Percentiles rank a stretch among this genome's conserved stretches.
Conservation (phyloP, 2,329 filamentous ascomycete genomes). For the Botrytis porri region DNA sequence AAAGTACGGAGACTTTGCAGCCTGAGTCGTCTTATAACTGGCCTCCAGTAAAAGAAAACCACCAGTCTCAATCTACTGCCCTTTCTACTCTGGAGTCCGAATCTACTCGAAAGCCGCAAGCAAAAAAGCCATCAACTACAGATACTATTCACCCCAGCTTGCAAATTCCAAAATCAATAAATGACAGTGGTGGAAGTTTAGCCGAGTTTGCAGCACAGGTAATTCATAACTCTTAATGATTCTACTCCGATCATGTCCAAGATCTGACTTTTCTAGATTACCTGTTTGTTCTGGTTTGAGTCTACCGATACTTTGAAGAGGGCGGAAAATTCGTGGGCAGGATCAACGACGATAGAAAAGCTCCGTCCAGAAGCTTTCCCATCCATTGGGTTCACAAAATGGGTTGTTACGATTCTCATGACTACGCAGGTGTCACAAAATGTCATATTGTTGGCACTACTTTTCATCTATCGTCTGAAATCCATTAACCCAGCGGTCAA, state of each 20-base stretch:
- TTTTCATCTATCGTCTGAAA: slow-evolving; percentile 93
- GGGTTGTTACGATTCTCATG: slow-evolving; percentile 85
- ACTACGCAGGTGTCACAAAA: slow-evolving; percentile 97
- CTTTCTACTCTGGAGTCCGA: background rate
- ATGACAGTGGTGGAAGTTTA: slow-evolving; percentile 69
- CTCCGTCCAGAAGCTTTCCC: slow-evolving; percentile 73
- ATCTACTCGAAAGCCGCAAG: slow-evolving; percentile 20
- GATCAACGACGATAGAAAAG: slow-evolving; percentile 45
- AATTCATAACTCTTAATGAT: slow-evolving; percentile 33
- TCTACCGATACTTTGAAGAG: slow-evolving; percentile 73
- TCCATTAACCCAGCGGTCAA: slow-evolving; percentile 84
- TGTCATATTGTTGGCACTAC: slow-evolving; percentile 81
- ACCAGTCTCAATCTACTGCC: background rate
- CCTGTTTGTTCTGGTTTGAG: slow-evolving; percentile 97
- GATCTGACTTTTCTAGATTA: slow-evolving; percentile 60
- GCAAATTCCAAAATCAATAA: slow-evolving; percentile 73
- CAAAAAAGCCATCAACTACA: slow-evolving; percentile 28
- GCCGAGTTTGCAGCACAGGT: slow-evolving; percentile 83
- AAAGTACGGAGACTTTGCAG: background rate
- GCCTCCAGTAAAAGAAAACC: background rate
- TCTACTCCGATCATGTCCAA: background rate
- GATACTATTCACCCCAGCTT: slow-evolving; percentile 43
- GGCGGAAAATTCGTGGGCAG: slow-evolving; percentile 54
- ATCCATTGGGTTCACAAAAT: slow-evolving; percentile 80
- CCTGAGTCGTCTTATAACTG: background rate